Evolutionary conservation across 2,329 filamentous ascomycete genomes (phyloP).

Genomic region (Clarireedia homoeocarpa): DNA sequence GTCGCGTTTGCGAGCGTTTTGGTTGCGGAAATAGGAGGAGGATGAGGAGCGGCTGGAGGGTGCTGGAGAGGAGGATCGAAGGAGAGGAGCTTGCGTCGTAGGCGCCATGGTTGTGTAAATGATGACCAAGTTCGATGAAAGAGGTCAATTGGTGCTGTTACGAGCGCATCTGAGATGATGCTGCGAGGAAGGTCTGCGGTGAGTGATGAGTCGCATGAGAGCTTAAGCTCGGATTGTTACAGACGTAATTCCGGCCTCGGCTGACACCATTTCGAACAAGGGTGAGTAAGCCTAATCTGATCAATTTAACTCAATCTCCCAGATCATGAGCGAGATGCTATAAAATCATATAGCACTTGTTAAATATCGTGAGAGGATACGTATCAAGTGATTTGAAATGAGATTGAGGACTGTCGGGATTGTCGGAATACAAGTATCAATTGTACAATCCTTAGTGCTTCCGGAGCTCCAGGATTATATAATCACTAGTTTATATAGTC

Average conservation of each 20-base stretch:
- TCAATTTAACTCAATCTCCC: too few species aligned
- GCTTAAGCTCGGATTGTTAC: background rate
- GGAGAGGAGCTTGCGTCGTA: conserved; percentile 1
- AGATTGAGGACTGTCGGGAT: too few species aligned
- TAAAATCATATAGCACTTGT: too few species aligned
- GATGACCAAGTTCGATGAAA: background rate
- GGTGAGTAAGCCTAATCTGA: too few species aligned
- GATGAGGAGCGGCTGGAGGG: conserved; percentile 3
- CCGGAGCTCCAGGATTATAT: too few species aligned
- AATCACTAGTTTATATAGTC: too few species aligned
- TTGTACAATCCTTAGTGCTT: too few species aligned
- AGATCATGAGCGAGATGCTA: too few species aligned
- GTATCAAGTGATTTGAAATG: too few species aligned
- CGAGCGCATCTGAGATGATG: background rate
- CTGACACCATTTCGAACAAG: background rate
- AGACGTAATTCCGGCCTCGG: background rate
- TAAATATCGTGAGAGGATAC: too few species aligned
- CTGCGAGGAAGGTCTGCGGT: background rate
- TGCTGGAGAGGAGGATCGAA: conserved; percentile 1
- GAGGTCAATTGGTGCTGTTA: background rate
- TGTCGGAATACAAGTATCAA: too few species aligned
- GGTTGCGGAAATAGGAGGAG: background rate
- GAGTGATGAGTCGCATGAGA: background rate
- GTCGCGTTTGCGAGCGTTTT: conserved; percentile 16
- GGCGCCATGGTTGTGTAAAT: conserved; percentile 4